phyloP scores from a whole-genome alignment of 208 protist species.

The Zelonia costaricensis region DNA sequence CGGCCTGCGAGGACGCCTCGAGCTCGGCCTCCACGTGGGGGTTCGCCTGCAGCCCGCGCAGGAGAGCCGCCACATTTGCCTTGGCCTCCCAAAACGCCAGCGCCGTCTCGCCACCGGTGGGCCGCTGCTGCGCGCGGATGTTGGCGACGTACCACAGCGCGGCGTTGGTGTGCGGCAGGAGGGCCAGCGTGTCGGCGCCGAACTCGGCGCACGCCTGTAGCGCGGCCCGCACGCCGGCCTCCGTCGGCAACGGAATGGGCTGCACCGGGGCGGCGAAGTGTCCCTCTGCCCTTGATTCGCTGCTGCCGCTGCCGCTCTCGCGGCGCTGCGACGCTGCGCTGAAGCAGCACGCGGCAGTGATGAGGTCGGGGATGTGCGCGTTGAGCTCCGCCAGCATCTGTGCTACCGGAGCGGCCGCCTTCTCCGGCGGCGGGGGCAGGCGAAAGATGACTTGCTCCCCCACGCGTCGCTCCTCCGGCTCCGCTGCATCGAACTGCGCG shows the following conservation, averaged over 20 bases:
- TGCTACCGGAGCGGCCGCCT: neutral
- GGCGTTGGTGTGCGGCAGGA: slow-evolving; percentile 19
- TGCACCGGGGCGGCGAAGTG: neutral
- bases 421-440: neutral
- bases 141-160: slow-evolving; percentile 13
- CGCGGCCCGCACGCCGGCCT: slow-evolving; percentile 6
- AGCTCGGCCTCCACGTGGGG: slow-evolving; percentile 13
- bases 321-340: neutral
- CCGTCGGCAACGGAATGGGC: slow-evolving; percentile 2
- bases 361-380: slow-evolving; percentile 8
- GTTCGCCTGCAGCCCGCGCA: slow-evolving; percentile 9
- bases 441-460: slow-evolving; percentile 24
- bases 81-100: slow-evolving; percentile 14
- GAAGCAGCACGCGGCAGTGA: slow-evolving; percentile 15
- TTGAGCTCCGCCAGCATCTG: slow-evolving; percentile 5
- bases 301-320: neutral
- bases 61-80: slow-evolving; percentile 14
- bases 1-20: slow-evolving; percentile 1
- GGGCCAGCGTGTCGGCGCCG: slow-evolving; percentile 19
- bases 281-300: too few relatives aligned
- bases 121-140: neutral
- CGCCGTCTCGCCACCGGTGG: neutral
- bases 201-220: slow-evolving; percentile 26
- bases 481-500: too few relatives aligned
- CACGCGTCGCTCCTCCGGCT: neutral